Evolutionary conservation across 1,284 basidiomycete species (phyloP), one percentile per base, ranked within the genome.

Genomic region (Marasmius tenuissimus): DNA sequence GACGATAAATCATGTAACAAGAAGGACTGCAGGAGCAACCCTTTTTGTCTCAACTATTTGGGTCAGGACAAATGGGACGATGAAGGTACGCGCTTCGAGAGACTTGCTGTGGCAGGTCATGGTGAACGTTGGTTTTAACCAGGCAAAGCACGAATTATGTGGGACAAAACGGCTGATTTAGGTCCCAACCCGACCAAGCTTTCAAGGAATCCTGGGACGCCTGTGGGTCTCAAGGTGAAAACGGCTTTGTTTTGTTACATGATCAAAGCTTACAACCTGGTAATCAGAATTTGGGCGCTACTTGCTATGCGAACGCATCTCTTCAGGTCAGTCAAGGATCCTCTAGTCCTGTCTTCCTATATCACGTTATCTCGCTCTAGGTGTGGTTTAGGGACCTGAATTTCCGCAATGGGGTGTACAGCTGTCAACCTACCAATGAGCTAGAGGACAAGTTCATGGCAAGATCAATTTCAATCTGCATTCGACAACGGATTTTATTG

Each of bases 241-340:
- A 53, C 27, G 37, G 18, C 64, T 33, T 60, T 22, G 10, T 50
- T 18, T 47, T 35, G 7, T 42, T 50, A 38, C n/a, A n/a, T n/a
- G 40, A 52, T 42, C 27, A 22, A 33, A 22, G 37, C 12, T 47
- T n/a, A 61, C 55, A 42, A 68, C 56, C 22, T 37, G 61, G 37
- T 27, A 14, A 8, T 16, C 67, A 94, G 89, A 97, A 97, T 71
- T 84, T 97, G 16, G 95, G 95, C 12, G 95, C 95, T 12, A 97
- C 95, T 4, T 95, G 94, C 70, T 96, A 96, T 67, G 94, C 93
- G 57, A 97, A 97, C 73, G 93, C 94, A 5, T 96, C 92, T 66
- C 80, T 97, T 48, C 95, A 97, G 78, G 91, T 90, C 40, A 85
- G 87, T 70, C 74, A 78, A 11, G 16, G 37, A 53, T 14, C 37